Base-by-base conservation (phyloP, 2,329 filamentous ascomycete genomes). In the Emergomyces orientalis region DNA sequence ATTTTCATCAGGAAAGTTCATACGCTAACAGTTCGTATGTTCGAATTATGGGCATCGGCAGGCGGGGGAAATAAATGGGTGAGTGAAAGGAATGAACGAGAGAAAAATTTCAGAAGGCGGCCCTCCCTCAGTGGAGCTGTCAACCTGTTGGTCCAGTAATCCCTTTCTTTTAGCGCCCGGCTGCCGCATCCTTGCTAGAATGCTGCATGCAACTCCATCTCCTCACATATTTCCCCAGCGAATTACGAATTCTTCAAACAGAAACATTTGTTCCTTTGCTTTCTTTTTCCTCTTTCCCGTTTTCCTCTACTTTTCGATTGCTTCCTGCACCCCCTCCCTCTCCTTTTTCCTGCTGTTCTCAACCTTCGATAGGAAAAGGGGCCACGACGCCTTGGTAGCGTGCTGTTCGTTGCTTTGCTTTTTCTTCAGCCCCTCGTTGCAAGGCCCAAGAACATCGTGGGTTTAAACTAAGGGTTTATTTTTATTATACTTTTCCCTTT, bases 351-450 rank as follows among this genome's bases (percentile, higher is more conserved):
- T 56, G 32, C 54, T 22, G 51, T 54, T 6, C 11, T 39, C 54
- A 39, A 39, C 11, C 34, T 11, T 56, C 11, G 3, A 4, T 25
- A 19, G 9, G 39, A 11, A n/a, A n/a, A n/a, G 19, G 1, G 4
- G 27, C 30, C 51, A 34, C 51, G 51, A 54, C 30, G 32, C 32
- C 32, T 34, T 11, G 8, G 19, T 13, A 34, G 11, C 9, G 11
- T 56, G 11, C 19, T 39, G 32, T 22, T 39, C n/a, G 11, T 39
- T 37, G 22, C n/a, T 56, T 56, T 56, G 32, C 52, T 56, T 56
- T 56, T 37, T 56, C 8, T 56, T 37, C 54, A 56, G 54, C 54
- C 54, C 32, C 54, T 56, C 30, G 51, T 17, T 56, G 32, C 32
- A 34, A 34, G 5, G n/a, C 54, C 32, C 32, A 17, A 39, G 9